Conservation (phyloP, 345 rosid genomes). For the Clausena lansium region DNA sequence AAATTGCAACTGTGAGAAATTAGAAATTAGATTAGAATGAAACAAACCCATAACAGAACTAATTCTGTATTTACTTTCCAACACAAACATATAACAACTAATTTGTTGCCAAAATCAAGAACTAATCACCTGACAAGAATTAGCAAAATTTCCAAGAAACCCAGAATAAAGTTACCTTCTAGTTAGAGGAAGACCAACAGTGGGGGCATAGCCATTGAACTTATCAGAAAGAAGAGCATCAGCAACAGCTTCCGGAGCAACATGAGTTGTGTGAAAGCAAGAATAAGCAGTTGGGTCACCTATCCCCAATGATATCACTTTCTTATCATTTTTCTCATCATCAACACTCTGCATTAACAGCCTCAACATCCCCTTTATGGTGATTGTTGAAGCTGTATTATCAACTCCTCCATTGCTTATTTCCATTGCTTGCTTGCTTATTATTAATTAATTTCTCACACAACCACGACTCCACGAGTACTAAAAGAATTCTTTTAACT, state of each 20-base stretch:
- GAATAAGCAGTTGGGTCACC: slow-evolving; percentile 90
- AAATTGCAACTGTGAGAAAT: background rate
- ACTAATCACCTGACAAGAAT: background rate
- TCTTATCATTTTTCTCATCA: slow-evolving; percentile 39
- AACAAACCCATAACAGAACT: background rate
- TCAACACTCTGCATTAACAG: slow-evolving; percentile 55
- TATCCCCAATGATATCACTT: slow-evolving; percentile 72
- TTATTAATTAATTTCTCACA: too few species aligned
- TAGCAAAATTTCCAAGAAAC: background rate
- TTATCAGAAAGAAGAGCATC: slow-evolving; percentile 69
- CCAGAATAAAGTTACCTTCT: slow-evolving; percentile 52
- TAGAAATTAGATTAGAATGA: background rate
- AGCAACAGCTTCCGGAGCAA: slow-evolving; percentile 60
- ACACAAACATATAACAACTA: background rate
- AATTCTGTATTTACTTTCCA: background rate
- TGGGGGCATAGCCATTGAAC: slow-evolving; percentile 92
- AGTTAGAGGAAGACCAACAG: slow-evolving; percentile 84
- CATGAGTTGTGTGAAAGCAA: slow-evolving; percentile 68
- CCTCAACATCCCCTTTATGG: slow-evolving; percentile 79
- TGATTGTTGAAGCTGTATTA: slow-evolving; percentile 40
- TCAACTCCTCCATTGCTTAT: slow-evolving; percentile 34
- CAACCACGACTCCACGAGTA: too few species aligned
- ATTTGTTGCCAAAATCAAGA: background rate
- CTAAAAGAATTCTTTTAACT: too few species aligned
- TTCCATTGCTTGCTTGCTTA: slow-evolving; percentile 13